phyloP scores from a whole-genome alignment of 2,329 filamentous ascomycete genomes.

The Paecilomyces niveus region DNA sequence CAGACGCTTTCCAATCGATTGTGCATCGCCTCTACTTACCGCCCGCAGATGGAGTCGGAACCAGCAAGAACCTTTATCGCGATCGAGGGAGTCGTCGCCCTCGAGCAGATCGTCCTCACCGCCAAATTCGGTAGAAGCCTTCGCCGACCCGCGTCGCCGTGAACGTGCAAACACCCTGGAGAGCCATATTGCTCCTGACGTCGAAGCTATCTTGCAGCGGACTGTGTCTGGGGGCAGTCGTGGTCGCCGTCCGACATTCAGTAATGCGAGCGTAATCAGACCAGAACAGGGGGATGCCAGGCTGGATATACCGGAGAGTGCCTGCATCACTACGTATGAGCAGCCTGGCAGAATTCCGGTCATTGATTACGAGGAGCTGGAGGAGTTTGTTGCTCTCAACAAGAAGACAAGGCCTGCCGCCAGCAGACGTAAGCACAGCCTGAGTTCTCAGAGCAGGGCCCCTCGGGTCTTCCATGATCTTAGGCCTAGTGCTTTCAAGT shows the following conservation, averaged over 20 bases:
- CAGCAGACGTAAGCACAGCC: slow-evolving; percentile 33
- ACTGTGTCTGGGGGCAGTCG: slow-evolving; percentile 64
- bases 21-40: slow-evolving; percentile 28
- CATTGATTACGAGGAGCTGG: slow-evolving; percentile 85
- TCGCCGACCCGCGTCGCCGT: slow-evolving; percentile 80
- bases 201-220: slow-evolving; percentile 58
- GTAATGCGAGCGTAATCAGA: slow-evolving; percentile 51
- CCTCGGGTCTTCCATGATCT: slow-evolving; percentile 57
- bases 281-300: slow-evolving; percentile 32
- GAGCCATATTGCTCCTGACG: slow-evolving; percentile 48
- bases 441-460: slow-evolving; percentile 45
- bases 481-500: slow-evolving; percentile 37
- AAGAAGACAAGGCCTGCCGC: slow-evolving; percentile 40
- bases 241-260: slow-evolving; percentile 53
- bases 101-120: slow-evolving; percentile 70
- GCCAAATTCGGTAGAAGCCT: slow-evolving; percentile 95
- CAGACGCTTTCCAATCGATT: slow-evolving; percentile 35
- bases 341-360: slow-evolving; percentile 74
- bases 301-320: slow-evolving; percentile 47
- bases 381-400: slow-evolving; percentile 72
- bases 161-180: slow-evolving; percentile 66
- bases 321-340: slow-evolving; percentile 77
- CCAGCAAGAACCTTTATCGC: slow-evolving; percentile 30
- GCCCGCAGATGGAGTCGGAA: slow-evolving; percentile 27
- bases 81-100: slow-evolving; percentile 43